These are phyloP conservation scores for Pochonia chlamydosporia DNA, from an alignment of 2,329 filamentous ascomycete genomes.

Conservation along the genomic window DNA sequence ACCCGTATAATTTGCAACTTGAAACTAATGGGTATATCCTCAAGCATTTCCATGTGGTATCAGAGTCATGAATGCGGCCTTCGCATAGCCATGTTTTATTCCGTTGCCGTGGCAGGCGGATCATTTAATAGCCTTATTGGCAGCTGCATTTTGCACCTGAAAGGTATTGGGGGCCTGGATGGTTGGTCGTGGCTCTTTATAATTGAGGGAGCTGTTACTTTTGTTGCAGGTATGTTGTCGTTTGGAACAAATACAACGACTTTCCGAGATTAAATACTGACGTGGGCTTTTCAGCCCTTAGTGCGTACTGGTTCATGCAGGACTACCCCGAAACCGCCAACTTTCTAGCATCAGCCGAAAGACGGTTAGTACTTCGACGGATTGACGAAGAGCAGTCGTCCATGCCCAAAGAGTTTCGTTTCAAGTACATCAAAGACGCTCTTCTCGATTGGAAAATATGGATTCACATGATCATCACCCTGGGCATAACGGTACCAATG, in stretches of 20 bases:
- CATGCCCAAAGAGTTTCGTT: conserved; percentile 51
- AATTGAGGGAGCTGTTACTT: conserved; percentile 50
- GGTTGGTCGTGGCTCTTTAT: conserved; percentile 83
- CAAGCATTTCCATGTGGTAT: conserved; percentile 52
- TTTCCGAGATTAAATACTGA: no score
- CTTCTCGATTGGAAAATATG: conserved; percentile 53
- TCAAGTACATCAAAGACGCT: conserved; percentile 49
- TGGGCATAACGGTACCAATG: conserved; percentile 42
- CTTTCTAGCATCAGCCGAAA: conserved; percentile 41
- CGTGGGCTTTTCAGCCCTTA: conserved; percentile 32
- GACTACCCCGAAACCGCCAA: conserved; percentile 51
- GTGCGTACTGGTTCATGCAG: conserved; percentile 46
- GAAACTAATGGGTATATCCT: no score
- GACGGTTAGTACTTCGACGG: conserved; percentile 34
- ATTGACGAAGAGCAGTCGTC: conserved; percentile 36
- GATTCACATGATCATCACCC: conserved; percentile 55
- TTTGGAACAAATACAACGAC: not conserved
- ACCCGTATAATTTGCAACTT: not conserved
- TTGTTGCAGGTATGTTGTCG: conserved; percentile 31
- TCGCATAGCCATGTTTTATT: conserved; percentile 56
- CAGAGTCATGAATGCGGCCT: conserved; percentile 53
- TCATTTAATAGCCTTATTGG: conserved; percentile 59
- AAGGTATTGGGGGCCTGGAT: conserved; percentile 39
- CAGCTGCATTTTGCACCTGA: conserved; percentile 53
- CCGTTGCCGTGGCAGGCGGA: conserved; percentile 51